A percentile compares a stretch with the other conserved stretches of the same genome.
phyloP scores from a whole-genome alignment of 2,329 filamentous ascomycete species.

The Aspergillus neotritici region DNA sequence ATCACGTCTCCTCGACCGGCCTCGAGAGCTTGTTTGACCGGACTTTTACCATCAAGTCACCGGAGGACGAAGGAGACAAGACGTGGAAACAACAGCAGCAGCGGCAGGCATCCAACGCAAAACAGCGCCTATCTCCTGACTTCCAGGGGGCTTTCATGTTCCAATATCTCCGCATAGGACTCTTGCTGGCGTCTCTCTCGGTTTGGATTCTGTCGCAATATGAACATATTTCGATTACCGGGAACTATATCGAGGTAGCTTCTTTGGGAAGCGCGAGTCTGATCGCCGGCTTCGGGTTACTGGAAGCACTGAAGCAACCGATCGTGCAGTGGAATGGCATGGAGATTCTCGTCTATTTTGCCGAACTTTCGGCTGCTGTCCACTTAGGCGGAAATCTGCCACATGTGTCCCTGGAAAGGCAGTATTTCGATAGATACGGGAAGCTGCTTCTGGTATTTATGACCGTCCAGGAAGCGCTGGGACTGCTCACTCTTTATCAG shows the following conservation, averaged over 20 bases:
- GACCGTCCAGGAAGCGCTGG: constrained; percentile 34
- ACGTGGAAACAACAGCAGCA: constrained; percentile 14
- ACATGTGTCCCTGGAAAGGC: constrained; percentile 23
- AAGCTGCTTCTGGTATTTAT: constrained; percentile 37
- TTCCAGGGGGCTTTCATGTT: constrained; percentile 18
- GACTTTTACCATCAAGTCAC: constrained; percentile 37
- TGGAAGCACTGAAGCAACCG: constrained; percentile 34
- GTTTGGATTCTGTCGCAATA: constrained; percentile 32
- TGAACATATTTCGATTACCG: constrained; percentile 25
- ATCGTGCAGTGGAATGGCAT: constrained; percentile 34
- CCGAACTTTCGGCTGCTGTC: constrained; percentile 34
- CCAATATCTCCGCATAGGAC: constrained; percentile 25
- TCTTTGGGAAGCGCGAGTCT: constrained; percentile 37
- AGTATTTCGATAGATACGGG: constrained; percentile 36
- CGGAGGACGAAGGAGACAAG: constrained; percentile 22
- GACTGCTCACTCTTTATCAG: constrained; percentile 23
- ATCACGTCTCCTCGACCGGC: constrained; percentile 40
- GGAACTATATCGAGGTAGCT: constrained; percentile 34
- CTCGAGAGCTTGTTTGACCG: constrained; percentile 43
- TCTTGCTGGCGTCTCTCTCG: constrained; percentile 26
- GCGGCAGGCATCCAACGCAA: constrained; percentile 3
- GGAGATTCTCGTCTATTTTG: constrained; percentile 35
- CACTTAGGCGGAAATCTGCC: constrained; percentile 34
- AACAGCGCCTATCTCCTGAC: constrained; percentile 4
- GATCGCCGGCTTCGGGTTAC: constrained; percentile 36